phyloP scores from a whole-genome alignment of 306 rosid genomes.

The Rosa rugosa region DNA sequence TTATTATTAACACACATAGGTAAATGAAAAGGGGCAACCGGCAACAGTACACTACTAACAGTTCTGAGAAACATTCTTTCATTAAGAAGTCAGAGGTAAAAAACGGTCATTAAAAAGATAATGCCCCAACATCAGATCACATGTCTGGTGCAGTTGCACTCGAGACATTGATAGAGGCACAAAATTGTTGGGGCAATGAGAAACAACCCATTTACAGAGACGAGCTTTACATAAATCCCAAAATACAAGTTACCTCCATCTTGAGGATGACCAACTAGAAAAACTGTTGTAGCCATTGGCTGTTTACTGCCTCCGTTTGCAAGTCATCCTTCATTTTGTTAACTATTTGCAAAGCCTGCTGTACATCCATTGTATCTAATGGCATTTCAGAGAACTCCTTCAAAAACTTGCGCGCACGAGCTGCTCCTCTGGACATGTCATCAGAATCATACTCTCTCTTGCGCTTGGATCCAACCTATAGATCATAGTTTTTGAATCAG shows the following conservation, averaged over 20 bases:
- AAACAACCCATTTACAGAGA: constrained; percentile 23
- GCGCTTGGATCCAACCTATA: constrained; percentile 71
- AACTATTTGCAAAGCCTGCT: constrained; percentile 58
- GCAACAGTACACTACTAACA: neutral
- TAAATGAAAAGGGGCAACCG: neutral
- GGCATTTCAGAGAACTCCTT: constrained; percentile 74
- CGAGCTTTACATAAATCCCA: constrained; percentile 31
- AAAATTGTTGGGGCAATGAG: constrained; percentile 19
- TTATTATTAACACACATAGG: neutral
- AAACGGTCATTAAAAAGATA: neutral
- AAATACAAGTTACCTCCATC: constrained; percentile 20
- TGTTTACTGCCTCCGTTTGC: constrained; percentile 68
- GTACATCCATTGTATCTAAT: constrained; percentile 65
- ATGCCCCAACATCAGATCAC: neutral
- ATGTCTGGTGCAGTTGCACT: constrained; percentile 3
- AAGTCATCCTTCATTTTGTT: constrained; percentile 60
- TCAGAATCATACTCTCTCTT: constrained; percentile 63
- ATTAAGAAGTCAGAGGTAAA: neutral
- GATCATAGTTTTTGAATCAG: constrained; percentile 19
- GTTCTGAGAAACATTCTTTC: neutral
- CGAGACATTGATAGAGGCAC: neutral
- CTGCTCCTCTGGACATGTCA: constrained; percentile 68
- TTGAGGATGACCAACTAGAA: constrained; percentile 31
- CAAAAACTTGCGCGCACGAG: constrained; percentile 64
- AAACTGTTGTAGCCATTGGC: constrained; percentile 75